Conservation (phyloP, 1,284 basidiomycete species). For the Grifola frondosa region DNA sequence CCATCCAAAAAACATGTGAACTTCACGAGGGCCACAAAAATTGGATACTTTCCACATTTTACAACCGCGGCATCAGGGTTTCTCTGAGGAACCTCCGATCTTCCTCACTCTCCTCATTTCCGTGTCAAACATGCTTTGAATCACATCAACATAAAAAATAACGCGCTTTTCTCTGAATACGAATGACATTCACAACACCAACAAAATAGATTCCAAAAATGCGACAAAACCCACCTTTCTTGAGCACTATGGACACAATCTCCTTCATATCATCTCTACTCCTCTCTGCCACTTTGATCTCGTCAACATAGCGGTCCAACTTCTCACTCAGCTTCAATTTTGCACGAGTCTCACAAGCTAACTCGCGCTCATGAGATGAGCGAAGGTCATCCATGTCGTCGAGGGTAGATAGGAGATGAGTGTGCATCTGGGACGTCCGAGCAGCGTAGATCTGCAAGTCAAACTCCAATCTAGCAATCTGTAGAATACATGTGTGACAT, state of each 20-base stretch:
- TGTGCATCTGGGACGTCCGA: slow-evolving; percentile 46
- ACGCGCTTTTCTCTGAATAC: too few relatives aligned
- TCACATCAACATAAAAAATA: too few relatives aligned
- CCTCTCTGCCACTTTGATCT: slow-evolving; percentile 39
- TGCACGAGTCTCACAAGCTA: slow-evolving; percentile 37
- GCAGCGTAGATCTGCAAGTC: slow-evolving; percentile 42
- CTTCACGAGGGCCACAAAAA: too few relatives aligned
- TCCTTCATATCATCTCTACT: slow-evolving; percentile 56
- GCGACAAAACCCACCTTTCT: slow-evolving; percentile 49
- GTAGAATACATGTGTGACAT: too few relatives aligned
- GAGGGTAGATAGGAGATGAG: slow-evolving; percentile 47
- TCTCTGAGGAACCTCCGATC: too few relatives aligned
- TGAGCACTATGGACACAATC: slow-evolving; percentile 50
- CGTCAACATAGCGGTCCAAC: slow-evolving; percentile 35
- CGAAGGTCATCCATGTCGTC: slow-evolving; percentile 51
- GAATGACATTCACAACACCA: too few relatives aligned
- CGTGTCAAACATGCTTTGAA: too few relatives aligned
- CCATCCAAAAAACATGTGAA: too few relatives aligned
- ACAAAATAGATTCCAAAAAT: too few relatives aligned
- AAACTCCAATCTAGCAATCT: slow-evolving; percentile 40
- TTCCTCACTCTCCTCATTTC: too few relatives aligned
- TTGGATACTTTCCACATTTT: too few relatives aligned
- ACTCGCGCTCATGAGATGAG: slow-evolving; percentile 39
- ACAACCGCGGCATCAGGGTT: too few relatives aligned
- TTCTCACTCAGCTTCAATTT: slow-evolving; percentile 39